Evolutionary conservation across 768 basidiomycete species (phyloP).

Genomic region (Cystofilobasidium ferigula): DNA sequence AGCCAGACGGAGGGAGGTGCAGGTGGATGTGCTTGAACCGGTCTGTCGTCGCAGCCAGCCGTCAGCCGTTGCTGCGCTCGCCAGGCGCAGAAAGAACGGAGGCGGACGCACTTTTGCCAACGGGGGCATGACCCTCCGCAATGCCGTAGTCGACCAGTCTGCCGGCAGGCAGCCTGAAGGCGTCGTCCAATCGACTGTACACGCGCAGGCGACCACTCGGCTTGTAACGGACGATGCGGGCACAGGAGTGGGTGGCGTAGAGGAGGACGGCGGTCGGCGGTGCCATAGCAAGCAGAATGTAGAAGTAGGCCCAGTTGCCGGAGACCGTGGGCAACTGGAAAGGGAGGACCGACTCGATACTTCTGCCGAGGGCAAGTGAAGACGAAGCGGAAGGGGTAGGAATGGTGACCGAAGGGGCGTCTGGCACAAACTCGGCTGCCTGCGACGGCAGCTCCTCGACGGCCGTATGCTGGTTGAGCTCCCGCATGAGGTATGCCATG

Average conservation of each 20-base stretch:
- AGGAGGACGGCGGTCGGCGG: neutral
- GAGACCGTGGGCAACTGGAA: neutral
- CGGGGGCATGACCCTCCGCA: neutral
- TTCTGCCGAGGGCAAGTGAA: neutral
- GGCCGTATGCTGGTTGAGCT: too few species aligned
- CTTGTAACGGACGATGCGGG: neutral
- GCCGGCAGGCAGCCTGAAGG: neutral
- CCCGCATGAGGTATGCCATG: too few species aligned
- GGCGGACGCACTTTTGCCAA: neutral
- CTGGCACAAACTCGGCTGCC: too few species aligned
- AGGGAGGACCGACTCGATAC: neutral
- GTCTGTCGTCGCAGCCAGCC: neutral
- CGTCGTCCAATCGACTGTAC: neutral
- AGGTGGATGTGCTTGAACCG: neutral
- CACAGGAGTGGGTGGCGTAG: neutral
- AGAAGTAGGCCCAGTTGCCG: neutral
- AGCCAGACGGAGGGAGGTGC: neutral
- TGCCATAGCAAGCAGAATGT: neutral
- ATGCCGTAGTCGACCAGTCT: neutral
- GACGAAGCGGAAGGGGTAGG: neutral
- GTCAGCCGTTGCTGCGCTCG: too few species aligned
- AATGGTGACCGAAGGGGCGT: too few species aligned
- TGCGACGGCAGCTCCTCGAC: too few species aligned
- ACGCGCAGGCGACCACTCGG: neutral
- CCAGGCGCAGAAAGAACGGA: too few species aligned